phyloP scores from a whole-genome alignment of 1,284 basidiomycete species.

The Malassezia caprae region DNA sequence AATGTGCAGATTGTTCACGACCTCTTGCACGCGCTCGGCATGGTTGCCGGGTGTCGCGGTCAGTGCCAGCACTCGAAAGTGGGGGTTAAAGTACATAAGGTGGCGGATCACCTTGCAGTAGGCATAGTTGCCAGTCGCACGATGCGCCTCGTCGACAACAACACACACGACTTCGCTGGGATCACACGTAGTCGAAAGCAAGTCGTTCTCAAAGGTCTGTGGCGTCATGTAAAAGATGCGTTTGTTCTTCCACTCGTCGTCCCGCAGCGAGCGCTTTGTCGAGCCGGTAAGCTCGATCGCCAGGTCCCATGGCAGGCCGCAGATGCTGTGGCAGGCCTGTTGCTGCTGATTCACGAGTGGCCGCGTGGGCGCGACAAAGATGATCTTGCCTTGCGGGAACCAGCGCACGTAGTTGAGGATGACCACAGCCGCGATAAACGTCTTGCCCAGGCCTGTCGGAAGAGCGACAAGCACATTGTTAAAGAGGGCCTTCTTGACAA shows the following conservation, averaged over 20 bases:
- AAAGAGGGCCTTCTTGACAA: constrained; percentile 72
- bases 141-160: constrained; percentile 90
- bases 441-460: constrained; percentile 94
- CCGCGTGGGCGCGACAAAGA: constrained; percentile 91
- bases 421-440: constrained; percentile 91
- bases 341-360: constrained; percentile 80
- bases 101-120: constrained; percentile 81
- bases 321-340: constrained; percentile 83
- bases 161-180: constrained; percentile 67
- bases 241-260: constrained; percentile 62
- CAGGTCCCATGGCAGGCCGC: constrained; percentile 80
- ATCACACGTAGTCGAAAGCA: constrained; percentile 65
- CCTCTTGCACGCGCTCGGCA: constrained; percentile 72
- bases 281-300: constrained; percentile 76
- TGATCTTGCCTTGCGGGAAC: constrained; percentile 51
- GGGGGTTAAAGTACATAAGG: constrained; percentile 83
- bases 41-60: constrained; percentile 88
- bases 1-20: constrained; percentile 93
- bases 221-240: constrained; percentile 97
- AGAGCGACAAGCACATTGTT: constrained; percentile 81
- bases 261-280: constrained; percentile 24
- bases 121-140: constrained; percentile 81
- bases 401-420: constrained; percentile 56
- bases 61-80: constrained; percentile 83
- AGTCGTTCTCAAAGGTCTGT: constrained; percentile 85